Conservation (phyloP, 2,329 filamentous ascomycete species). For the Alternaria gaisen region DNA sequence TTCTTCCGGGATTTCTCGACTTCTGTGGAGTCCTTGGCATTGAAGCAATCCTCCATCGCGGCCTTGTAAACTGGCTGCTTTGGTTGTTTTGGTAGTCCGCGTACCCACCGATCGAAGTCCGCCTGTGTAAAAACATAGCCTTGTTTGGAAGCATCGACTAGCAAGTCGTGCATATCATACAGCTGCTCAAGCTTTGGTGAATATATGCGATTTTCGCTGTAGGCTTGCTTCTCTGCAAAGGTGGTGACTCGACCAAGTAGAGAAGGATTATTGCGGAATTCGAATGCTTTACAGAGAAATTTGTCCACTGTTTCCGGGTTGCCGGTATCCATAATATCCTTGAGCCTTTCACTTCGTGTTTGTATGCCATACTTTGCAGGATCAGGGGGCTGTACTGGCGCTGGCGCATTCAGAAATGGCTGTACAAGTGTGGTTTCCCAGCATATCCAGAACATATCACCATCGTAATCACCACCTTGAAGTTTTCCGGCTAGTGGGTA, state of each 20-base stretch:
- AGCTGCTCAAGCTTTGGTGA: slow-evolving; percentile 35
- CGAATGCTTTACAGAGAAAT: slow-evolving; percentile 64
- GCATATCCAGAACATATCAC: slow-evolving; percentile 79
- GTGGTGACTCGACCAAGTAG: slow-evolving; percentile 71
- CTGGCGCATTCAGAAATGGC: slow-evolving; percentile 70
- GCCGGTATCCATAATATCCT: slow-evolving; percentile 51
- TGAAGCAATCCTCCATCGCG: slow-evolving; percentile 39
- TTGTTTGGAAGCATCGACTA: slow-evolving; percentile 58
- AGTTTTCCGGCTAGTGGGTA: slow-evolving; percentile 73
- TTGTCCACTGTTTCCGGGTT: slow-evolving; percentile 46
- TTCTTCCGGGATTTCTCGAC: slow-evolving; percentile 28
- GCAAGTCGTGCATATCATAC: slow-evolving; percentile 55
- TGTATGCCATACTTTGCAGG: slow-evolving; percentile 60
- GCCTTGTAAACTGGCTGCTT: slow-evolving; percentile 51
- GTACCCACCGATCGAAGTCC: slow-evolving; percentile 61
- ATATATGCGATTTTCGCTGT: slow-evolving; percentile 52
- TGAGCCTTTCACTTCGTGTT: slow-evolving; percentile 60
- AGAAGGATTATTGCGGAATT: slow-evolving; percentile 65
- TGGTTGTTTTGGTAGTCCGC: slow-evolving; percentile 62
- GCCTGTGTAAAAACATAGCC: slow-evolving; percentile 59
- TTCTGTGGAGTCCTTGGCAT: slow-evolving; percentile 24
- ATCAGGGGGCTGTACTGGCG: slow-evolving; percentile 58
- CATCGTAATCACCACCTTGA: slow-evolving; percentile 84
- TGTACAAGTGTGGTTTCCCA: slow-evolving; percentile 73
- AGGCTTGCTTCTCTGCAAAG: slow-evolving; percentile 70